Conservation (phyloP, 345 rosid genomes). For the Hibiscus trionum region DNA sequence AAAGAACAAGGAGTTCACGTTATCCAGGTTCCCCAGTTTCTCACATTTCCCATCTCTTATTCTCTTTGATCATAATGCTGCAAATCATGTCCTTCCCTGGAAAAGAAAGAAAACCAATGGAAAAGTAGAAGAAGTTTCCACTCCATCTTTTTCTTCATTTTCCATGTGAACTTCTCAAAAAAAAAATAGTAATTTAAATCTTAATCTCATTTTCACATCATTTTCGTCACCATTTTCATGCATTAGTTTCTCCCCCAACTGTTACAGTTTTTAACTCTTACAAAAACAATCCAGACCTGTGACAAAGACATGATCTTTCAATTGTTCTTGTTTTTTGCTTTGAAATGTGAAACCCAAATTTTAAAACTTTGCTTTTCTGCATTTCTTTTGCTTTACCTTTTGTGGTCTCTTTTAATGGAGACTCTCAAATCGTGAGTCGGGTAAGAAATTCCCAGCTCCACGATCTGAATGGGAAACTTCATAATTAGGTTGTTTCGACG, state of each 20-base stretch:
- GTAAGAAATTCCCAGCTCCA: slow-evolving; percentile 32
- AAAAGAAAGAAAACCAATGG: not conserved
- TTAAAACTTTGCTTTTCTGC: not conserved
- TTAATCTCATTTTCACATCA: not conserved
- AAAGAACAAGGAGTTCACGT: not conserved
- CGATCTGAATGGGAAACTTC: slow-evolving; percentile 38
- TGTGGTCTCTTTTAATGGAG: slow-evolving; percentile 27
- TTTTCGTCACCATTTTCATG: not conserved
- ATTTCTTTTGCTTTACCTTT: not conserved
- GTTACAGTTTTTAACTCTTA: not conserved
- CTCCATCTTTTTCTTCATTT: not conserved
- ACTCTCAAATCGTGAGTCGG: slow-evolving; percentile 40
- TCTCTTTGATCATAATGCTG: not conserved
- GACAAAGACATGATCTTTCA: not conserved
- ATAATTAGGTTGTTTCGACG: slow-evolving; percentile 38
- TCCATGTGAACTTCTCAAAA: slow-evolving; percentile 16
- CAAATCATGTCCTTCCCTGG: not conserved
- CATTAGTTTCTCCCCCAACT: not conserved
- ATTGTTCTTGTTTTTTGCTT: not conserved
- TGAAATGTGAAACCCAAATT: slow-evolving; percentile 12
- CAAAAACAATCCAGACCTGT: not conserved
- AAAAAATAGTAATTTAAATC: not conserved
- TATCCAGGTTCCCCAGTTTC: not conserved
- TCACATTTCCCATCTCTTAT: no score
- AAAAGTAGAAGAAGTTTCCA: not conserved